Evolutionary conservation across 768 basidiomycete species (phyloP).

Genomic region (Trametes elegans): DNA sequence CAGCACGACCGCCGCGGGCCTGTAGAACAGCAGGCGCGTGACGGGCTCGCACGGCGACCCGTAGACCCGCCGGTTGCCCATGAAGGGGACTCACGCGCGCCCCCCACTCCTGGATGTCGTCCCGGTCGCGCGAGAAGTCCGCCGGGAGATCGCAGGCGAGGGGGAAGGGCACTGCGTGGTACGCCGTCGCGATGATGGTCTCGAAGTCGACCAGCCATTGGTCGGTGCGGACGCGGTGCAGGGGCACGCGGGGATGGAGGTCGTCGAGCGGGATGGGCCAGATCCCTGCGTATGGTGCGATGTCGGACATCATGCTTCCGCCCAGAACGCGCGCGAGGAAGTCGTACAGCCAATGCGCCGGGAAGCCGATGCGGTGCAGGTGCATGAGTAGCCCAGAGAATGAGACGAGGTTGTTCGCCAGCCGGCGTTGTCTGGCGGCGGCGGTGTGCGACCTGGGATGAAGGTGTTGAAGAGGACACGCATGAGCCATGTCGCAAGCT

Average conservation of each 20-base stretch:
- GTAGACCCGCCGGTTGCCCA: no score
- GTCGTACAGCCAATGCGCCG: slow-evolving; percentile 37
- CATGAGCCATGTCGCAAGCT: slow-evolving; percentile 34
- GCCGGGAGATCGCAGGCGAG: slow-evolving; percentile 6
- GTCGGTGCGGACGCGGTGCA: slow-evolving; percentile 23
- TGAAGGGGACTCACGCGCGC: background rate
- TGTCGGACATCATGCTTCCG: slow-evolving; percentile 28
- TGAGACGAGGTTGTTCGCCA: slow-evolving; percentile 34
- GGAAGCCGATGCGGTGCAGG: slow-evolving; percentile 35
- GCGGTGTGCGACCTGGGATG: slow-evolving; percentile 25
- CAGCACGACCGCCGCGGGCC: background rate
- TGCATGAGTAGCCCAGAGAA: slow-evolving; percentile 34
- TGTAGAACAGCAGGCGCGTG: slow-evolving; percentile 13
- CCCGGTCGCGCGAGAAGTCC: slow-evolving; percentile 15
- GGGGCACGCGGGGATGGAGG: slow-evolving; percentile 12
- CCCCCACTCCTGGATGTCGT: slow-evolving; percentile 16
- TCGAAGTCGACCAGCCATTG: slow-evolving; percentile 26
- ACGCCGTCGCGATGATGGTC: slow-evolving; percentile 22
- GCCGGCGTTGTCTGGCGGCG: slow-evolving; percentile 28
- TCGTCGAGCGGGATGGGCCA: slow-evolving; percentile 29
- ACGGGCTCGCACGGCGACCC: slow-evolving; percentile 3
- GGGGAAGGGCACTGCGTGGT: slow-evolving; percentile 23
- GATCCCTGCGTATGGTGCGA: slow-evolving; percentile 25
- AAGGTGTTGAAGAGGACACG: slow-evolving; percentile 34
- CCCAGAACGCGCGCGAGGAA: slow-evolving; percentile 29